A percentile compares a stretch with the other conserved stretches of the same genome.
Evolutionary conservation across 2,329 filamentous ascomycete species (phyloP).

Genomic region (Furcasterigmium sp.): DNA sequence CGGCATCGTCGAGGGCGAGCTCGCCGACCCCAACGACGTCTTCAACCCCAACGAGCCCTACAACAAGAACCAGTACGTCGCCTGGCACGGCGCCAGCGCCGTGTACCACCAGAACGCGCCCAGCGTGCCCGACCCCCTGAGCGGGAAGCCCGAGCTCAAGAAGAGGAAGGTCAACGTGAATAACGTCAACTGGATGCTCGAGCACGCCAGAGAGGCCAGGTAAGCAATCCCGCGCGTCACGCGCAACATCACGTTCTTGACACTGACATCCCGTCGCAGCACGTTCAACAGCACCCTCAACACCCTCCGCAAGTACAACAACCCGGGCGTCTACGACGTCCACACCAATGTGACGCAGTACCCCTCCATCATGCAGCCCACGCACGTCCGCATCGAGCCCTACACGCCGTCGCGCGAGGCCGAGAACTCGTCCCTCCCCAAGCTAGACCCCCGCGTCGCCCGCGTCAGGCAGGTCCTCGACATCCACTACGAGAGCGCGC

Average conservation of each 20-base stretch:
- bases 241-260: no score
- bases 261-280: constrained; percentile 40
- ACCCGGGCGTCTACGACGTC: constrained; percentile 79
- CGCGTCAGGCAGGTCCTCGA: constrained; percentile 55
- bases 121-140: constrained; percentile 64
- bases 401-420: constrained; percentile 35
- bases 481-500: constrained; percentile 46
- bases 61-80: constrained; percentile 98
- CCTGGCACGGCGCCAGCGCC: constrained; percentile 94
- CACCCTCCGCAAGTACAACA: constrained; percentile 60
- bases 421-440: constrained; percentile 33
- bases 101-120: constrained; percentile 86
- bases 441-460: constrained; percentile 41
- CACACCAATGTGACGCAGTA: constrained; percentile 92
- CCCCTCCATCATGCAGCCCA: constrained; percentile 83
- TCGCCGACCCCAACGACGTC: constrained; percentile 85
- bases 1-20: constrained; percentile 78
- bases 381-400: constrained; percentile 76
- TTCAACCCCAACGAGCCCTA: constrained; percentile 78
- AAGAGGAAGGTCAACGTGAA: constrained; percentile 84
- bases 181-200: constrained; percentile 92
- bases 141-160: constrained; percentile 75
- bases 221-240: no score
- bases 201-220: constrained; percentile 90
- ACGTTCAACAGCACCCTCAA: constrained; percentile 77